Conservation (phyloP, 2,329 filamentous ascomycete genomes). For the Alternaria solani region DNA sequence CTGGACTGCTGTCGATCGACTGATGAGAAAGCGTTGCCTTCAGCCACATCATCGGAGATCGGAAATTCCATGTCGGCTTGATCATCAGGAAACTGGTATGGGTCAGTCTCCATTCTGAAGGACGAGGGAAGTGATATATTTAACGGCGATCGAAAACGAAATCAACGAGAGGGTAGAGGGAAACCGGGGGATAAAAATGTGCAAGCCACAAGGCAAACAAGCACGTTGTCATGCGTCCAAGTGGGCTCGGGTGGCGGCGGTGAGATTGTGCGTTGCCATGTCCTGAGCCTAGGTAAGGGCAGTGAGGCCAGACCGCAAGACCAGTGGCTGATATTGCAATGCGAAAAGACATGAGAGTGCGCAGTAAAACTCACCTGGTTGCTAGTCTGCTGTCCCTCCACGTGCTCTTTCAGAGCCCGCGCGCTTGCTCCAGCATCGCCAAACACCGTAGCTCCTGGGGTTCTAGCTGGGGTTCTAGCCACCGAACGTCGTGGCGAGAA, state of each 20-base stretch:
- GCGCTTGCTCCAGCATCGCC: conserved; percentile 50
- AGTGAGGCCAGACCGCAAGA: background rate
- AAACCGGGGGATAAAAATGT: background rate
- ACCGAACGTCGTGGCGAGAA: conserved; percentile 34
- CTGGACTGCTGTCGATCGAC: conserved; percentile 14
- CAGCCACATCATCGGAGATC: conserved; percentile 45
- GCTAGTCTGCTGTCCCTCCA: conserved; percentile 48
- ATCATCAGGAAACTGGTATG: conserved; percentile 32
- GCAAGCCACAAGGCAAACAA: background rate
- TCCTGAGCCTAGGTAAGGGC: background rate
- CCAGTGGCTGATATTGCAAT: background rate
- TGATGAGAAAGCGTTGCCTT: conserved; percentile 39
- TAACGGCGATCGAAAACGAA: background rate
- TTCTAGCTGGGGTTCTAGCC: conserved; percentile 24
- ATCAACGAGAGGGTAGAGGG: background rate
- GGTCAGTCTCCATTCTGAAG: conserved; percentile 20
- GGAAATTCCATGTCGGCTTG: conserved; percentile 44
- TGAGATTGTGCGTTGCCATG: conserved; percentile 17
- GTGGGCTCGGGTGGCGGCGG: background rate
- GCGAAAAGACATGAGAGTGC: conserved; percentile 12
- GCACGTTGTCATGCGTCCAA: background rate
- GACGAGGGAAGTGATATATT: background rate
- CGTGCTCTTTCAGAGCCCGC: conserved; percentile 54
- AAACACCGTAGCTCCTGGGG: conserved; percentile 22
- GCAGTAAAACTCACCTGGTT: conserved; percentile 48